Conservation (phyloP, 2,329 filamentous ascomycete genomes). For the Colletotrichum sp. region DNA sequence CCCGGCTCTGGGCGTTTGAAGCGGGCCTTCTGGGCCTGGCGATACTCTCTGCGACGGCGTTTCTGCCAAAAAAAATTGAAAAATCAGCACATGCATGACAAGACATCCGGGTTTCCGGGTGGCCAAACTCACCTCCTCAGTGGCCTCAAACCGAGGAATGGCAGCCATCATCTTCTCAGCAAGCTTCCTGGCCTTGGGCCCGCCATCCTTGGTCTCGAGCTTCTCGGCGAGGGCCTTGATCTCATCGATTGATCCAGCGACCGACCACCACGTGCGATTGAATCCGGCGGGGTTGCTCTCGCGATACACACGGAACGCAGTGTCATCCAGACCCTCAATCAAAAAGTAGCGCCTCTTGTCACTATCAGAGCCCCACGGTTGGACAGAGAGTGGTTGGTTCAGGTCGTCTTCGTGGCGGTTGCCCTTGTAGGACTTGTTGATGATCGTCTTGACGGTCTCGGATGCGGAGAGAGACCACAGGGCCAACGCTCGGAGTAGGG, state of each 20-base stretch:
- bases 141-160: constrained; percentile 88
- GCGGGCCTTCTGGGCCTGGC: constrained; percentile 81
- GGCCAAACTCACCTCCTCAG: constrained; percentile 71
- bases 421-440: constrained; percentile 90
- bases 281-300: constrained; percentile 85
- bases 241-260: constrained; percentile 90
- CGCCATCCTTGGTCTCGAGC: constrained; percentile 76
- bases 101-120: not conserved
- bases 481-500: constrained; percentile 80
- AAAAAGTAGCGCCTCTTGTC: constrained; percentile 93
- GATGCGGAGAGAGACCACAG: constrained; percentile 91
- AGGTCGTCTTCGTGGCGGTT: constrained; percentile 77
- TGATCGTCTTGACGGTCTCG: constrained; percentile 77
- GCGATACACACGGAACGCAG: constrained; percentile 89
- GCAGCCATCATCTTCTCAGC: constrained; percentile 79
- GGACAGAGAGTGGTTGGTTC: constrained; percentile 88
- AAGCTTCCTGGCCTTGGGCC: constrained; percentile 79
- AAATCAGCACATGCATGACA: not conserved
- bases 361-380: constrained; percentile 88
- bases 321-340: constrained; percentile 93
- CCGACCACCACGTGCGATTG: constrained; percentile 86
- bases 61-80: constrained; percentile 59
- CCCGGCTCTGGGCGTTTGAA: constrained; percentile 88
- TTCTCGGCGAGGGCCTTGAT: constrained; percentile 76
- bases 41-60: constrained; percentile 90